Base-by-base conservation (phyloP, 2,329 filamentous ascomycete species). In the Ophiosphaerella herpotricha region DNA sequence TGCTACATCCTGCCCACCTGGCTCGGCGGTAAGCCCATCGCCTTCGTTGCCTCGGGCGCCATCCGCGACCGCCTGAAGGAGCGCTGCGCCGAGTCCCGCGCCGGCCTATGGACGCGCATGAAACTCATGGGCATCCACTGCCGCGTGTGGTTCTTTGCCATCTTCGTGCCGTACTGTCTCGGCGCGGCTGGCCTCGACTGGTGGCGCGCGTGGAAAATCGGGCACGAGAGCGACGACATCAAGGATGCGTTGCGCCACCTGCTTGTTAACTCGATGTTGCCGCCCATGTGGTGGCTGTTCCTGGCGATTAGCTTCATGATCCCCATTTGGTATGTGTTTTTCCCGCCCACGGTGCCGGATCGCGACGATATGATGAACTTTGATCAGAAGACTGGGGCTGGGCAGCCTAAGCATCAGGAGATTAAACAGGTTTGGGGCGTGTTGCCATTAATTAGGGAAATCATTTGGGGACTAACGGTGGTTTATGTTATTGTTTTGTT, bases 101-200 rank as follows among this genome's bases (percentile, higher is more conserved):
- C 44, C 3, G 44, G 18, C 12, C 31, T 46, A 3, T 46, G 44
- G 44, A 46, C 37, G 3, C 26, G 44, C 13, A 38, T 46, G n/a
- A 46, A 46, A 26, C 37, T 46, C 29, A 46, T 46, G 44, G 44
- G 44, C 14, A 46, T 46, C 7, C 44, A 46, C n/a, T 46, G 44
- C 31, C 44, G 44, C 18, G 40, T 46, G 29, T 46, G 44, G 44
- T 46, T 46, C 37, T 46, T 46, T 31, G 29, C 14, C 2, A 11
- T 46, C 16, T 46, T 46, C 21, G 44, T 46, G 2, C 36, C 44
- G 0, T 46, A 46, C 29, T 46, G 44, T 26, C 37, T 46, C 18
- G 44, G 44, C 18, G 44, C 44, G 18, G 44, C 44, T 4, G 44
- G 44, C 1, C 44, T 46, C 12, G 44, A 46, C 14, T 40, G 36